phyloP scores from a whole-genome alignment of 306 rosid species.

The Bauhinia variegata region DNA sequence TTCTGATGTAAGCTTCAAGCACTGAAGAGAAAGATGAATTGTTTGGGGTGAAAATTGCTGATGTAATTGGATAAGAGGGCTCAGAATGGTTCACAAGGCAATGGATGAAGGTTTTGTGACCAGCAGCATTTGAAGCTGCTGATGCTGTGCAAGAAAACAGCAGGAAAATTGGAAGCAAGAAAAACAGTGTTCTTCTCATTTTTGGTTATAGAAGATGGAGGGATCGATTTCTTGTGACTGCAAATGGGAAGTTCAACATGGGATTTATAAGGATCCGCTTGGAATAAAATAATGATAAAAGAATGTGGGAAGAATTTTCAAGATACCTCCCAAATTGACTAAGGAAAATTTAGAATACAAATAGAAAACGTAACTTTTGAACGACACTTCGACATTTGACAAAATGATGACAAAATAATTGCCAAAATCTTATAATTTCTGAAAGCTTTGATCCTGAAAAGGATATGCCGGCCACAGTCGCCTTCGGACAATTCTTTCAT shows the following conservation, averaged over 20 bases:
- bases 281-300: not conserved
- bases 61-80: conserved; percentile 43
- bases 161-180: conserved; percentile 4
- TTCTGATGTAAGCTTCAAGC: conserved; percentile 55
- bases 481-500: too few species aligned
- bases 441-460: too few species aligned
- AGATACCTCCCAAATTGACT: conserved; percentile 8
- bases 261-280: conserved; percentile 25
- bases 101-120: conserved; percentile 36
- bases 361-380: too few species aligned
- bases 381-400: too few species aligned
- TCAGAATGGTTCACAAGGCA: conserved; percentile 44
- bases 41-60: conserved; percentile 44
- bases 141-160: not conserved
- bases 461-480: too few species aligned
- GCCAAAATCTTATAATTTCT: too few species aligned
- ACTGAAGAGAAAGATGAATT: conserved; percentile 51
- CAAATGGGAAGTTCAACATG: not conserved
- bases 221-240: conserved; percentile 5
- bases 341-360: too few species aligned
- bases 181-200: conserved; percentile 20
- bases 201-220: not conserved
- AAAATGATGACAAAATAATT: too few species aligned
- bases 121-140: conserved; percentile 26
- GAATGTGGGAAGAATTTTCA: conserved; percentile 12